phyloP scores from a whole-genome alignment of 1,284 basidiomycete genomes.

The Phenoliferia sp. region DNA sequence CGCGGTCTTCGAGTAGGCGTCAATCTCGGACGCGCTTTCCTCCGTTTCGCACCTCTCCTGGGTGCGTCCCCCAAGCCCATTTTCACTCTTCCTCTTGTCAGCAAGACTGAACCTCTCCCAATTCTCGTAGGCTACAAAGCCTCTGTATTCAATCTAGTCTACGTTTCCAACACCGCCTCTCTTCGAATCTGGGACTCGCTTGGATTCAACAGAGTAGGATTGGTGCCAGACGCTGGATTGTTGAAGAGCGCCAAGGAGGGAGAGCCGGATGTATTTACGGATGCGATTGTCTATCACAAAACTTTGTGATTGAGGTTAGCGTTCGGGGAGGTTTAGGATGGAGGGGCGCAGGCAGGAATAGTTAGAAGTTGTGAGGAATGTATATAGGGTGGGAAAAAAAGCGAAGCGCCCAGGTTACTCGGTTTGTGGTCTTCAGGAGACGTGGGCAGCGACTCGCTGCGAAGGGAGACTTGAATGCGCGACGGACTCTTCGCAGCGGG shows the following conservation, averaged over 20 bases:
- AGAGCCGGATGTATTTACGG: constrained; percentile 73
- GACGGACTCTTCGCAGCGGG: too few relatives aligned
- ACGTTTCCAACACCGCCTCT: constrained; percentile 70
- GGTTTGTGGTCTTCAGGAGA: too few relatives aligned
- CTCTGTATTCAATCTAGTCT: constrained; percentile 92
- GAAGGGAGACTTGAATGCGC: too few relatives aligned
- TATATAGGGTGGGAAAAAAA: too few relatives aligned
- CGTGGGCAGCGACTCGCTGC: too few relatives aligned
- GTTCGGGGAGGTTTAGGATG: too few relatives aligned
- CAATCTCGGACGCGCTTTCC: constrained; percentile 70
- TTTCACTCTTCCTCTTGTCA: not conserved
- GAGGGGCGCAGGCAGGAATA: not conserved
- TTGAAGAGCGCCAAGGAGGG: constrained; percentile 56
- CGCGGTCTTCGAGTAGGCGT: constrained; percentile 67
- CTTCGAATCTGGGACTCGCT: constrained; percentile 79
- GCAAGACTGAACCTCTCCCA: not conserved
- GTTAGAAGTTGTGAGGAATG: not conserved
- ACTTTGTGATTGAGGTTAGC: not conserved
- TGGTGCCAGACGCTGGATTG: constrained; percentile 78
- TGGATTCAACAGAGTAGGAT: constrained; percentile 73
- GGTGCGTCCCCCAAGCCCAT: constrained; percentile 42
- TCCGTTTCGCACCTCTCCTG: constrained; percentile 71
- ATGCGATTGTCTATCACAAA: constrained; percentile 72
- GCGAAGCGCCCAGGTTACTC: too few relatives aligned
- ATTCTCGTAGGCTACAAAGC: constrained; percentile 60